A percentile compares a stretch with the other conserved stretches of the same genome.
Conservation (phyloP, 2,329 filamentous ascomycete genomes). For the Penicillium aurantiogriseum region DNA sequence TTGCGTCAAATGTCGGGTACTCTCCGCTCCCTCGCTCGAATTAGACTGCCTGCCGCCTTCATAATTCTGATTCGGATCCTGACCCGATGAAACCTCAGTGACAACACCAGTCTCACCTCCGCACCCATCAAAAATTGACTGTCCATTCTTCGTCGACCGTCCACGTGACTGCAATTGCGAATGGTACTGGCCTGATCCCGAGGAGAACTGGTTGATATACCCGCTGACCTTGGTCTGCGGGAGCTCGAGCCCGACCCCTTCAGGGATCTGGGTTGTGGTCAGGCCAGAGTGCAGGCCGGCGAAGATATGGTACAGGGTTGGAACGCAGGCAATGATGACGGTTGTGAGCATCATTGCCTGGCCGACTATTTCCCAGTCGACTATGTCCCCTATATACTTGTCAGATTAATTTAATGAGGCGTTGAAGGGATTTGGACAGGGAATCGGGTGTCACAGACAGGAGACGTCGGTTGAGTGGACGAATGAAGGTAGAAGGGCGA, state of each 20-base stretch:
- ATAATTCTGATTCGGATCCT: no score
- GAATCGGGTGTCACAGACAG: slow-evolving; percentile 13
- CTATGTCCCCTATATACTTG: slow-evolving; percentile 17
- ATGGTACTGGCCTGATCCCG: no score
- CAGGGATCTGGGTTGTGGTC: slow-evolving; percentile 17
- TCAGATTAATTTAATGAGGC: neutral
- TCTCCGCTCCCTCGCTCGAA: no score
- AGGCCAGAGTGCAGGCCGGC: slow-evolving; percentile 26
- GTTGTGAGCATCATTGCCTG: slow-evolving; percentile 28
- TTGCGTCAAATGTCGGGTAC: no score
- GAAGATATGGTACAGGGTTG: slow-evolving; percentile 28
- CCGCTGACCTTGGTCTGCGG: slow-evolving; percentile 3
- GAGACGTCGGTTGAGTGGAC: slow-evolving; percentile 17
- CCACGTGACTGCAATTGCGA: no score
- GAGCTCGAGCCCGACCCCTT: slow-evolving; percentile 14
- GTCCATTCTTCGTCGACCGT: no score
- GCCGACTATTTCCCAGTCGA: slow-evolving; percentile 14
- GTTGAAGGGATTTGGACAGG: neutral
- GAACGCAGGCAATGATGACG: slow-evolving; percentile 25
- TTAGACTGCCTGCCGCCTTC: no score
- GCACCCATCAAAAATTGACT: no score
- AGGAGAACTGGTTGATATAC: no score
- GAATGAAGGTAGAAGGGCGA: slow-evolving; percentile 19
- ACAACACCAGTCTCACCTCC: no score
- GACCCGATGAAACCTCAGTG: no score